phyloP scores from a whole-genome alignment of 2,329 filamentous ascomycete species.

The Metarhizium guizhouense region DNA sequence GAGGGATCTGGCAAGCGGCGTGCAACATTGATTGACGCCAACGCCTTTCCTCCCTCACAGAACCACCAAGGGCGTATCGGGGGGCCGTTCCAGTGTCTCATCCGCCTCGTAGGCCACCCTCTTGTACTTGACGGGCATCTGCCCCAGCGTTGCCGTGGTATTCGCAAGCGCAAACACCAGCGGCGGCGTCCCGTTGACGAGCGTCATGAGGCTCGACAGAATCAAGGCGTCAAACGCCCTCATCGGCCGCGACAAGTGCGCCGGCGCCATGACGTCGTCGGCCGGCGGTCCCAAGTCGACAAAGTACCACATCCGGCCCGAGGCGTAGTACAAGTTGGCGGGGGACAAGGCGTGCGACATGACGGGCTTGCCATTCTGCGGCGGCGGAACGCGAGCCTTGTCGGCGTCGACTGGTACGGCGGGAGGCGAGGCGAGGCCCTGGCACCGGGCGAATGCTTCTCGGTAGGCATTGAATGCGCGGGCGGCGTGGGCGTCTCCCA shows the following conservation, averaged over 20 bases:
- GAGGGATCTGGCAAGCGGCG: background rate
- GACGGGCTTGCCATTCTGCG: background rate
- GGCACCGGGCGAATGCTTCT: too few relatives aligned
- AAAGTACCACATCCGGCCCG: slow-evolving; percentile 13
- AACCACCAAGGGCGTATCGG: slow-evolving; percentile 4
- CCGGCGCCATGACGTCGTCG: too few relatives aligned
- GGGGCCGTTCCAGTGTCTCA: background rate
- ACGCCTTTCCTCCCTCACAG: background rate
- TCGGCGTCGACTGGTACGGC: too few relatives aligned
- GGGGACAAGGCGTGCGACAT: slow-evolving; percentile 11
- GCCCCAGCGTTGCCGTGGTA: background rate
- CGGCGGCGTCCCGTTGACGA: too few relatives aligned
- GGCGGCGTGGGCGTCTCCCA: too few relatives aligned
- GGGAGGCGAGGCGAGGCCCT: too few relatives aligned
- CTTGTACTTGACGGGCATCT: slow-evolving; percentile 9
- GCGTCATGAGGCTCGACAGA: too few relatives aligned
- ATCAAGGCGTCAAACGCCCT: too few relatives aligned
- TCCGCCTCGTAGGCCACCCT: slow-evolving; percentile 8
- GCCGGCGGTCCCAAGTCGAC: slow-evolving; percentile 8
- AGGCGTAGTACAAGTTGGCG: slow-evolving; percentile 10
- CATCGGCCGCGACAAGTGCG: too few relatives aligned
- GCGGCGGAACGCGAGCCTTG: too few relatives aligned
- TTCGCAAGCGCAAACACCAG: too few relatives aligned
- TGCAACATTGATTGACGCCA: background rate
- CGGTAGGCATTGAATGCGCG: too few relatives aligned